Base-by-base conservation (phyloP, 2,329 filamentous ascomycete genomes). In the Cylindrodendrum hubeiense region DNA sequence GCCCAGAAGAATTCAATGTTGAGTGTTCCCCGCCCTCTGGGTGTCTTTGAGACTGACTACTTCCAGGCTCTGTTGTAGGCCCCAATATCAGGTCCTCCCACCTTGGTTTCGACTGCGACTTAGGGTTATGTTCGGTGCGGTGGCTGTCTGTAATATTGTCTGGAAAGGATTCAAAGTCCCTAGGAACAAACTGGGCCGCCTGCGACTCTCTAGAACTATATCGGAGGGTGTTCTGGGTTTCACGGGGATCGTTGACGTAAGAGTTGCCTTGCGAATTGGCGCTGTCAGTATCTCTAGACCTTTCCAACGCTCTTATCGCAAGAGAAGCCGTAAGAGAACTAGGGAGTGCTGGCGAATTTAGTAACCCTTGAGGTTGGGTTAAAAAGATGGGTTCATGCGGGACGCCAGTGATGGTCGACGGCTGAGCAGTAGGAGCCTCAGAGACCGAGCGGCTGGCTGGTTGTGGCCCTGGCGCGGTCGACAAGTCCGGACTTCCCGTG, bases 171-270 rank as follows among this genome's bases (percentile, higher is more conserved):
- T 69, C 60, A 10, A 72, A 73, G 17, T 53, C 61, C 21, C 26
- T 66, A 30, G 47, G 51, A 17, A 74, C 41, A n/a, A 74, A 49
- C 51, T 78, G 78, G 43, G 76, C 74, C 58, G 73, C 77, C 63
- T 76, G 77, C 43, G 69, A 74, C 49, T 69, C 70, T 34, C 63
- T 50, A 19, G 33, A 37, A 15, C 30, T 46, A 19, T 26, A 49
- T 13, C 51, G 39, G 9, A 50, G 24, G 13, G 12, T 52, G 26
- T 28, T 26, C 4, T 28, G 60, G 49, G 37, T 33, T 15, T 56
- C 19, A 34, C 26, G 19, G 49, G 21, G 43, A 12, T 34, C 13
- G 26, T 52, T 43, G 15, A 5, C n/a, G 24, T 47, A 13, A n/a
- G 34, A 17, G 37, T 39, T 43, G 19, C 17, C 19, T 4, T 28